Evolutionary conservation across 2,329 filamentous ascomycete genomes (phyloP), one percentile per base, ranked within the genome.

Genomic region (Cryphonectria naterciae): DNA sequence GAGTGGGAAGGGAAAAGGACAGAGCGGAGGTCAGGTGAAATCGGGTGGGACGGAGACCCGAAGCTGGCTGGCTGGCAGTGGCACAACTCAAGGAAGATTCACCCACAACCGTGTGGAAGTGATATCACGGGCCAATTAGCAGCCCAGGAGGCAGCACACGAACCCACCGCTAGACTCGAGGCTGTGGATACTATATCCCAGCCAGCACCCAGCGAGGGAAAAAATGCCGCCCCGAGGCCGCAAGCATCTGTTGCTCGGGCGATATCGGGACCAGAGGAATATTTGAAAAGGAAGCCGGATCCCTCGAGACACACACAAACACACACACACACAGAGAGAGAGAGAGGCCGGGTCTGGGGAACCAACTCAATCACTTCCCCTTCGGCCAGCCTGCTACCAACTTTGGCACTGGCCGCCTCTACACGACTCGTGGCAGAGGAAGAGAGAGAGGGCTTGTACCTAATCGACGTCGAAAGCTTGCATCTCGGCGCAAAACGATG

Each of bases 101-200:
- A 71, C 74, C 77, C 74, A 65, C 63, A 46, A 35, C 41, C 41
- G 63, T 65, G 74, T 75, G 71, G 72, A 74, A 75, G 72, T 73
- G 65, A 74, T 72, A 70, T 77, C 74, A 77, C 73, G 77, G 76
- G 76, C 73, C 77, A 78, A 78, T 78, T 73, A 67, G 72, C 70
- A 70, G 66, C 60, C 61, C 64, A 62, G 67, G 70, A 70, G 70
- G 66, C 68, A 73, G 70, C 75, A 76, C 75, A 75, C 68, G 67
- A 74, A 54, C 63, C 70, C 71, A 74, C 71, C 49, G 56, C 39
- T 62, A 69, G 65, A 60, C 75, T 75, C 74, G 74, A 68, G 68
- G 65, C 68, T 69, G 75, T 78, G 76, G 76, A 74, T 75, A 75
- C 67, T 63, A 60, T 41, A 72, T 71, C 67, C 72, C 68, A 74